These are phyloP conservation scores for Westerdykella aurantiaca DNA, from an alignment of 2,329 filamentous ascomycete species.

Conservation along the genomic window DNA sequence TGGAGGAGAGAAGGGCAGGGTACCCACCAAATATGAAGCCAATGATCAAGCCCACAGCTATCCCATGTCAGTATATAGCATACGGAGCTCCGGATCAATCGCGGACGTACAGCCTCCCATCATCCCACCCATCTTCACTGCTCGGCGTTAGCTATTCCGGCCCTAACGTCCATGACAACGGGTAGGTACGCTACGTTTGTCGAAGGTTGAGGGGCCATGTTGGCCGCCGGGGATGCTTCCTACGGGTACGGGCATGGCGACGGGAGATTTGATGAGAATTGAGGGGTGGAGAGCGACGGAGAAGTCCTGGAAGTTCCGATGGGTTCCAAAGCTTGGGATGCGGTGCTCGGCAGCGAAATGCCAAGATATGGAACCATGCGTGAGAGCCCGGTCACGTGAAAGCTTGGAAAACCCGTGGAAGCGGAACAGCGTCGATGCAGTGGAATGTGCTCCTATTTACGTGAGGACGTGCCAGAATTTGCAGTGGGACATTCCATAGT, in stretches of 20 bases:
- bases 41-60: constrained; percentile 92
- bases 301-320: background rate
- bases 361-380: background rate
- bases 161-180: constrained; percentile 9
- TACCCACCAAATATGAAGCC: constrained; percentile 89
- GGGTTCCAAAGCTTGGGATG: background rate
- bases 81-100: background rate
- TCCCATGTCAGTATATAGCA: constrained; percentile 11
- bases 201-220: constrained; percentile 59
- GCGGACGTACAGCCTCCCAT: constrained; percentile 87
- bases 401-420: background rate
- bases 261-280: constrained; percentile 6
- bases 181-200: constrained; percentile 55
- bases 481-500: background rate
- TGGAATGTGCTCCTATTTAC: background rate
- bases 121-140: constrained; percentile 97
- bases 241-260: constrained; percentile 54
- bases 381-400: constrained; percentile 3
- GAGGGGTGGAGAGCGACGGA: constrained; percentile 10
- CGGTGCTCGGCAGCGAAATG: background rate
- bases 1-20: background rate
- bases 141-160: constrained; percentile 26
- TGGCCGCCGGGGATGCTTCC: constrained; percentile 37
- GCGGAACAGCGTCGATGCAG: background rate
- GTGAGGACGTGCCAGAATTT: background rate